Evolutionary conservation across 768 basidiomycete species (phyloP).

Genomic region (Suillus bovinus): DNA sequence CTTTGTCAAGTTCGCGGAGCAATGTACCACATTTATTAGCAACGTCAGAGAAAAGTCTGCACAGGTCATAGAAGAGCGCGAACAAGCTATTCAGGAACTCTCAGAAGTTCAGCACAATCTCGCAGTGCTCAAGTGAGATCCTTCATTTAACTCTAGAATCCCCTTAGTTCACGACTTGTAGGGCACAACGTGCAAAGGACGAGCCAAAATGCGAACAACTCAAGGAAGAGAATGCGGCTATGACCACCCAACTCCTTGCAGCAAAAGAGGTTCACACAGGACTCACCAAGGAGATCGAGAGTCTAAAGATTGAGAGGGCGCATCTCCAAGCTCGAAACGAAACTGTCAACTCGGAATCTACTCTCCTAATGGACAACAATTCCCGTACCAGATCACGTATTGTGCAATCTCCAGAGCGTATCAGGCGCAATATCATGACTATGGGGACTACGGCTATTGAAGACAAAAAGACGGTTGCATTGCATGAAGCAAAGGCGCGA

Average conservation of each 20-base stretch:
- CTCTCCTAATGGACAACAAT: conserved; percentile 59
- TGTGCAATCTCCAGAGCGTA: conserved; percentile 89
- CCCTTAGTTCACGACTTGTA: conserved; percentile 24
- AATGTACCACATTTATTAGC: conserved; percentile 61
- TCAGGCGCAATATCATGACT: conserved; percentile 77
- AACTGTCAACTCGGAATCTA: conserved; percentile 59
- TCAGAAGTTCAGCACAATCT: conserved; percentile 52
- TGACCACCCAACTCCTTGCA: conserved; percentile 66
- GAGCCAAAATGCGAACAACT: conserved; percentile 67
- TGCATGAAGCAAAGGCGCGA: conserved; percentile 71
- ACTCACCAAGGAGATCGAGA: conserved; percentile 65
- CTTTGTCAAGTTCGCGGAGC: conserved; percentile 87
- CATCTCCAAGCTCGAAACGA: conserved; percentile 68
- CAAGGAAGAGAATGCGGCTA: conserved; percentile 55
- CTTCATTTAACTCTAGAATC: conserved; percentile 1
- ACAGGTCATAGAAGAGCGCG: conserved; percentile 59
- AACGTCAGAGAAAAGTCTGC: conserved; percentile 63
- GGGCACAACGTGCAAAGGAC: conserved; percentile 64
- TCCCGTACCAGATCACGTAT: conserved; percentile 69
- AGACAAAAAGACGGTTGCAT: conserved; percentile 65
- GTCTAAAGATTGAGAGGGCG: conserved; percentile 71
- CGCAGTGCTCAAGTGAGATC: conserved; percentile 53
- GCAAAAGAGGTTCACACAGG: conserved; percentile 65
- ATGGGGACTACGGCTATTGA: conserved; percentile 69
- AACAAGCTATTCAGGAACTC: conserved; percentile 51